phyloP scores from a whole-genome alignment of 2,329 filamentous ascomycete genomes.

The Colletotrichum sp. region DNA sequence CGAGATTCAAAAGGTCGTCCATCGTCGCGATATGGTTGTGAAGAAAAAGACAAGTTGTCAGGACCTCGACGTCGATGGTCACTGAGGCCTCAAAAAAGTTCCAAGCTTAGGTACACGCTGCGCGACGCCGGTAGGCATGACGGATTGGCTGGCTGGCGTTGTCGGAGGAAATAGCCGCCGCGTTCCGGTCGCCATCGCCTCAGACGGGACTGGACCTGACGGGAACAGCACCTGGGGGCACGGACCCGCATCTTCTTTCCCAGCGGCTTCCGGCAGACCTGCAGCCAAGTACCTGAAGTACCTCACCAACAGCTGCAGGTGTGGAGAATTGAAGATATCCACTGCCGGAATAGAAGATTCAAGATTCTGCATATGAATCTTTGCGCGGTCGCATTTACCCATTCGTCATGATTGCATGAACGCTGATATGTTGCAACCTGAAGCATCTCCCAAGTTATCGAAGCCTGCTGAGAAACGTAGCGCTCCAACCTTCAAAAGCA shows the following conservation, averaged over 20 bases:
- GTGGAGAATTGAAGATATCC: background rate
- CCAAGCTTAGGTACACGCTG: background rate
- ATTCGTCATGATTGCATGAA: background rate
- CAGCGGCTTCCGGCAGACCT: background rate
- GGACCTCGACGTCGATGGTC: background rate
- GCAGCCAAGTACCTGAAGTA: background rate
- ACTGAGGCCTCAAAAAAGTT: conserved; percentile 10
- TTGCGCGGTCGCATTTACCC: background rate
- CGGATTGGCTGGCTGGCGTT: background rate
- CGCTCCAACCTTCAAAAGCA: background rate
- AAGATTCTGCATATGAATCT: background rate
- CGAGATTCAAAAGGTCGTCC: conserved; percentile 88
- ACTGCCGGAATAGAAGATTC: background rate
- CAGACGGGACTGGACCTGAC: too few species aligned
- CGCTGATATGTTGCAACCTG: background rate
- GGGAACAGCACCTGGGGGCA: background rate
- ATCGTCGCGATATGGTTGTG: conserved; percentile 49
- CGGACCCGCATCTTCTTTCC: background rate
- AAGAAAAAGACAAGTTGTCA: conserved; percentile 5
- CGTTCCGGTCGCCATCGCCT: background rate
- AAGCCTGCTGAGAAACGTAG: background rate
- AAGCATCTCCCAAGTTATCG: background rate
- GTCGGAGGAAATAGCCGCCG: conserved; percentile 6
- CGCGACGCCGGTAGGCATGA: background rate
- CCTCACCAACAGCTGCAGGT: background rate